phyloP scores from a whole-genome alignment of 108 stramenopile genomes.

The Nannochloropsis salina region DNA sequence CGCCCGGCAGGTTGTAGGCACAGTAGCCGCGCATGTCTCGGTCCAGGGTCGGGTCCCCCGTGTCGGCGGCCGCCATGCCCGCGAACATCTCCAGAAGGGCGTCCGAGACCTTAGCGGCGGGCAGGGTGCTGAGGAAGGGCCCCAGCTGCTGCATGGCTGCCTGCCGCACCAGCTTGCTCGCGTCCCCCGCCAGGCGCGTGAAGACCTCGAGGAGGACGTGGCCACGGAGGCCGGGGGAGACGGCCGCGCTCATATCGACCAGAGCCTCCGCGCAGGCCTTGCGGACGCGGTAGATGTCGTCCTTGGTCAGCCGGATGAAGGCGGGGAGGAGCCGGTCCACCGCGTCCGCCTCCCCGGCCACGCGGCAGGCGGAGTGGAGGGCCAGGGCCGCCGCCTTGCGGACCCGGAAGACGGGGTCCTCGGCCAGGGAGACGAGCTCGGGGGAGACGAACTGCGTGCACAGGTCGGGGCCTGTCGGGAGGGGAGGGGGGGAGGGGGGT shows the following conservation, averaged over 20 bases:
- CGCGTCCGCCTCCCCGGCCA: slow-evolving; percentile 70
- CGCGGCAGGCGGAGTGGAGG: slow-evolving; percentile 74
- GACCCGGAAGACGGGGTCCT: slow-evolving; percentile 88
- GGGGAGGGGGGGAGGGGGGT: not conserved
- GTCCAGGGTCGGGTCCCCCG: slow-evolving; percentile 30
- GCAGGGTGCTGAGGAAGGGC: slow-evolving; percentile 57
- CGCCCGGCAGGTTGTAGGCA: slow-evolving; percentile 93
- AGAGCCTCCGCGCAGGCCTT: slow-evolving; percentile 65
- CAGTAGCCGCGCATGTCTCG: slow-evolving; percentile 87
- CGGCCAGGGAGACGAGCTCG: slow-evolving; percentile 70
- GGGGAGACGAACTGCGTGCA: slow-evolving; percentile 64
- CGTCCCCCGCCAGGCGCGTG: slow-evolving; percentile 50
- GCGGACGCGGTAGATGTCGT: slow-evolving; percentile 85
- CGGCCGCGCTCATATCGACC: slow-evolving; percentile 51
- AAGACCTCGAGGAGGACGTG: slow-evolving; percentile 52
- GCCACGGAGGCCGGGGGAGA: slow-evolving; percentile 43
- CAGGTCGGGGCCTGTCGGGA: slow-evolving; percentile 28
- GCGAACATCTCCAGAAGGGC: slow-evolving; percentile 71
- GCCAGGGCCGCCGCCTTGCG: slow-evolving; percentile 80
- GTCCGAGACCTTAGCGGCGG: slow-evolving; percentile 44
- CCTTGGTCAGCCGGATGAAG: slow-evolving; percentile 72
- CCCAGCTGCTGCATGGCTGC: slow-evolving; percentile 60
- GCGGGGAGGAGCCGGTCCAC: slow-evolving; percentile 72
- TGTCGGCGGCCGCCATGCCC: slow-evolving; percentile 65
- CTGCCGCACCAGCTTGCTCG: slow-evolving; percentile 53